Percentiles rank a stretch among this genome's conserved stretches.
These are phyloP conservation scores for Candida takata DNA, from an alignment of 805 yeast genomes.

Conservation along the genomic window DNA sequence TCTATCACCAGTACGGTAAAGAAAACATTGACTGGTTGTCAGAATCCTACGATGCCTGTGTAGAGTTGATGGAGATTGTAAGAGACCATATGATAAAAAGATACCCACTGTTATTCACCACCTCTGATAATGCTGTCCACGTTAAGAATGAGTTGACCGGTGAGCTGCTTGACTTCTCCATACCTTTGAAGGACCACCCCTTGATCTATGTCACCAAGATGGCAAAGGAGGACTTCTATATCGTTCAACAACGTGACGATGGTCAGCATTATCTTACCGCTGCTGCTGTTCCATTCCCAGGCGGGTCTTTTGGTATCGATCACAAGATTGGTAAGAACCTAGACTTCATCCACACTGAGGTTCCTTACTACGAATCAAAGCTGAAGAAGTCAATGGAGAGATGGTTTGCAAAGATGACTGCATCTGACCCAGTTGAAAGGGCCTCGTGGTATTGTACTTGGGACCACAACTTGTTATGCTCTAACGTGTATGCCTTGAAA, in stretches of 20 bases:
- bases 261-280: slow-evolving; percentile 60
- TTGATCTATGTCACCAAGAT: slow-evolving; percentile 53
- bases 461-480: slow-evolving; percentile 57
- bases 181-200: slow-evolving; percentile 59
- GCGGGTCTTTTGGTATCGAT: slow-evolving; percentile 63
- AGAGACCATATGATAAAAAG: slow-evolving; percentile 52
- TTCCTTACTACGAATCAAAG: slow-evolving; percentile 63
- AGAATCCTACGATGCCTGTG: slow-evolving; percentile 52
- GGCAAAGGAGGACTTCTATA: slow-evolving; percentile 72
- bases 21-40: slow-evolving; percentile 63
- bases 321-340: slow-evolving; percentile 53
- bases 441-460: slow-evolving; percentile 72
- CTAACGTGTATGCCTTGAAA: slow-evolving; percentile 45
- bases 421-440: slow-evolving; percentile 59
- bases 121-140: slow-evolving; percentile 40
- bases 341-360: slow-evolving; percentile 59
- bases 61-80: slow-evolving; percentile 58
- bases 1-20: slow-evolving; percentile 50
- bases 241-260: slow-evolving; percentile 49
- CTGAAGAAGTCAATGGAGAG: slow-evolving; percentile 64
- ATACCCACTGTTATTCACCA: slow-evolving; percentile 57
- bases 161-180: slow-evolving; percentile 52
- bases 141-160: slow-evolving; percentile 55
- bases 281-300: slow-evolving; percentile 76
- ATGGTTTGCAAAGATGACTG: slow-evolving; percentile 59